Base-by-base conservation (phyloP, 140 eudicot genomes). In the Stevia rebaudiana region DNA sequence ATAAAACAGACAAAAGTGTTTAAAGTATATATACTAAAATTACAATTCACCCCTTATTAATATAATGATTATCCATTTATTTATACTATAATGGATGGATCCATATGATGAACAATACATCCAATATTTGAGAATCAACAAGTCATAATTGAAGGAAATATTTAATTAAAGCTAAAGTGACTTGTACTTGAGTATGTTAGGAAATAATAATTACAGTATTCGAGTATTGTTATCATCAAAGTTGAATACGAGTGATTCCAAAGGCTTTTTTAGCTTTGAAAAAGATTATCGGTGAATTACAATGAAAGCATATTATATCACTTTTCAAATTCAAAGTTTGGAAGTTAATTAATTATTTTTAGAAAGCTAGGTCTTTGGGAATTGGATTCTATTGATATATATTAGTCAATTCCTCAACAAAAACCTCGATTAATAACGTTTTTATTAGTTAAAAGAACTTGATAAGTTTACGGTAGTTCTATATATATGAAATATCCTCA, bases 181-280 rank as follows among this genome's bases (percentile, higher is more conserved):
- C 11, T 42, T 42, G 69, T 68, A 75, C 64, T 75, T 68, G 80
- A 75, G 79, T 74, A 74, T 68, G 75, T 61, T 67, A 48, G 60
- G 60, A 74, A 74, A 50, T 74, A 50, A 74, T 74, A 68, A 68
- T 68, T 59, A 68, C 79, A 60, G 44, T 60, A 68, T 68, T 74
- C 5, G 70, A 68, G 75, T 75, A 75, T 68, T 67, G 36, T 62
- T 35, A 58, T 58, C 48, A 75, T 42, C 43, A 75, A 60, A 68
- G 79, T 16, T 68, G 70, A 68, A 68, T 75, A 75, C 80, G 68
- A 58, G 59, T 53, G 76, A 61, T 39, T 60, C 23, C 3, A 42
- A 23, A 61, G 52, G 37, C 74, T 48, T 59, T 68, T 66, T n/a
- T 51, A 48, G 70, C 33, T 40, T 41, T 41, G 61, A 40, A 61